Conservation (phyloP, 192 early-diverging fungal genomes). For the Backusella luteola region DNA sequence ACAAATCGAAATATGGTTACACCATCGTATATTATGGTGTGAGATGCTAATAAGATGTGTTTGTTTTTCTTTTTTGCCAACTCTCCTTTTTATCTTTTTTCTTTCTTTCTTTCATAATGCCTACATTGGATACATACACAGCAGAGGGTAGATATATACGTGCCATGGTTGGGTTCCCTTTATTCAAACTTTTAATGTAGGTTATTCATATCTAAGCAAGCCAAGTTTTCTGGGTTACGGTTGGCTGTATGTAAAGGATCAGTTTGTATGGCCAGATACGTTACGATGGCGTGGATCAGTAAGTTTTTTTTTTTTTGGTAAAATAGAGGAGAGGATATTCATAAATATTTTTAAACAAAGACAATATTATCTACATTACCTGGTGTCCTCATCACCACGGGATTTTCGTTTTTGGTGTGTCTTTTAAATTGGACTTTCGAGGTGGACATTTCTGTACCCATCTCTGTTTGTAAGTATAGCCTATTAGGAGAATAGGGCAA, state of each 20-base stretch:
- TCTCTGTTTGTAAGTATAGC: constrained; percentile 20
- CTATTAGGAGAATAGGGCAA: background rate
- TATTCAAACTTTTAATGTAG: background rate
- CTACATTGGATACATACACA: background rate
- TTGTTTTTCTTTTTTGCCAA: background rate
- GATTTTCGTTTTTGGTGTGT: constrained; percentile 19
- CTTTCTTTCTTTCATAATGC: background rate
- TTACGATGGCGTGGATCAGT: constrained; percentile 36
- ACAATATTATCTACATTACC: constrained; percentile 19
- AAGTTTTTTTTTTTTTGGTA: background rate
- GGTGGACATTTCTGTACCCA: constrained; percentile 12
- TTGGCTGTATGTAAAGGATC: constrained; percentile 7
- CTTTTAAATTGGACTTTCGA: constrained; percentile 5
- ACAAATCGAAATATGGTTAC: background rate
- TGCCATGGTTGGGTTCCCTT: background rate
- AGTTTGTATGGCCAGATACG: constrained; percentile 29
- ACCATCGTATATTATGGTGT: background rate
- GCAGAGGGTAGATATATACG: background rate
- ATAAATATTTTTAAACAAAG: background rate
- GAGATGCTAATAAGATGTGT: background rate
- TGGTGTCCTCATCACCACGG: constrained; percentile 13
- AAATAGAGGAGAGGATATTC: too few species aligned
- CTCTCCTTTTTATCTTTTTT: background rate
- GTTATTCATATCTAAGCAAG: constrained; percentile 7
- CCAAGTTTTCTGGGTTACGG: background rate